phyloP scores from a whole-genome alignment of 2,329 filamentous ascomycete genomes.

The Aureobasidium vineae region DNA sequence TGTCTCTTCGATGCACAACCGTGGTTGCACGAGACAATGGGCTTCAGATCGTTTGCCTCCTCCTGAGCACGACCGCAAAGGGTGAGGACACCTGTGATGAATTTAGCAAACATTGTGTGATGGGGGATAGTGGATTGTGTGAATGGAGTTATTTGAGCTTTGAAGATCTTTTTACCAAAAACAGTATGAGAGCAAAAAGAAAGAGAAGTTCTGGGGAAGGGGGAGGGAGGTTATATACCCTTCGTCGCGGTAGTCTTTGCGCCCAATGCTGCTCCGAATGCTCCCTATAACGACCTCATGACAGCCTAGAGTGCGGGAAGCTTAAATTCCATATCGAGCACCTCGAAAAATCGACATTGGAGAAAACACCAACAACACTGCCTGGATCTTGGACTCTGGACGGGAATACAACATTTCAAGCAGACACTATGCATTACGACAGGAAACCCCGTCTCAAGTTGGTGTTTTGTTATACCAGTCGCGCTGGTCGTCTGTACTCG shows the following conservation, averaged over 20 bases:
- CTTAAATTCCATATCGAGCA: neutral
- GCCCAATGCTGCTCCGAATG: neutral
- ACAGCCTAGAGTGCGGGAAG: neutral
- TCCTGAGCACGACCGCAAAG: neutral
- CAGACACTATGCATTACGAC: neutral
- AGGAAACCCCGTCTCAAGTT: neutral
- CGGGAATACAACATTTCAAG: neutral
- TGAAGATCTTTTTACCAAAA: neutral
- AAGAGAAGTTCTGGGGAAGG: neutral
- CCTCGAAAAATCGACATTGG: neutral
- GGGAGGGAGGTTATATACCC: neutral
- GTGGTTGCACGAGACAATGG: neutral
- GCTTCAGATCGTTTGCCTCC: neutral
- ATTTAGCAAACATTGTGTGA: slow-evolving; percentile 2
- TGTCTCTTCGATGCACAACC: neutral
- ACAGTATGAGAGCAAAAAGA: neutral
- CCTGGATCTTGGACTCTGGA: neutral
- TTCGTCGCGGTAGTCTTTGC: neutral
- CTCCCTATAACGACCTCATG: neutral
- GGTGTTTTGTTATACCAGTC: neutral
- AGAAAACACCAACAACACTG: neutral
- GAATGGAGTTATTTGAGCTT: neutral
- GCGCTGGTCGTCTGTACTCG: no score
- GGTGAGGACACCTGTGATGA: neutral
- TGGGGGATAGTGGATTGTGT: neutral